These are phyloP conservation scores for Arachnomyces sp. DNA, from an alignment of 2,329 filamentous ascomycete genomes.

Conservation along the genomic window DNA sequence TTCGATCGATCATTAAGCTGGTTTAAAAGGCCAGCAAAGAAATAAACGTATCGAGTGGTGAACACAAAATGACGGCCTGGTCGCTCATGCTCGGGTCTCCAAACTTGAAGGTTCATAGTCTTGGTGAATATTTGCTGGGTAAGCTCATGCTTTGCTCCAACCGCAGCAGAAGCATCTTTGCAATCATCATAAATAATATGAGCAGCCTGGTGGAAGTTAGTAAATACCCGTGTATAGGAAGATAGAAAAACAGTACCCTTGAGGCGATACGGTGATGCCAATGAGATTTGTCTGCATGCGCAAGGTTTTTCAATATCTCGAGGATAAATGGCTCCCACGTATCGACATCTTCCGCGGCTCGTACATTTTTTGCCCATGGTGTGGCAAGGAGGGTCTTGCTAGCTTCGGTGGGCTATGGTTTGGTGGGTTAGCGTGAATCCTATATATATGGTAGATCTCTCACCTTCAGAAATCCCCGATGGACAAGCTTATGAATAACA, in stretches of 20 bases:
- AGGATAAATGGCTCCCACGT: conserved; percentile 57
- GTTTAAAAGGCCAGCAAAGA: conserved; percentile 68
- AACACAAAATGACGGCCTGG: conserved; percentile 87
- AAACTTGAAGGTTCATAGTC: conserved; percentile 89
- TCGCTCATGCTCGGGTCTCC: conserved; percentile 83
- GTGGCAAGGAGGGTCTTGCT: conserved; percentile 46
- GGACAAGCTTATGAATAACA: conserved; percentile 72
- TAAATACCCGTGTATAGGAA: conserved; percentile 16
- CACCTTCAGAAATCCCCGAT: conserved; percentile 38
- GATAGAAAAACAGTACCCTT: conserved; percentile 48
- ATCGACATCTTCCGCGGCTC: conserved; percentile 41
- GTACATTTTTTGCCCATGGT: conserved; percentile 48
- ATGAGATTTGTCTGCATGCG: conserved; percentile 75
- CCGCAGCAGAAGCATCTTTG: conserved; percentile 44
- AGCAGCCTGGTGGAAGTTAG: conserved; percentile 38
- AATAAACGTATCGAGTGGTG: conserved; percentile 76
- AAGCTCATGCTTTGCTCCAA: conserved; percentile 66
- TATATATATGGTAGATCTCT: conserved; percentile 7
- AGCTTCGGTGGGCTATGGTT: conserved; percentile 37
- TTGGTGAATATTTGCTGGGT: conserved; percentile 85
- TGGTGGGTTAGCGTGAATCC: neutral
- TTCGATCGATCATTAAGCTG: conserved; percentile 67
- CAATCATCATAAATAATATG: conserved; percentile 54
- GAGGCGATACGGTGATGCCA: conserved; percentile 92
- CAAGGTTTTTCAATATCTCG: conserved; percentile 50